phyloP scores from a whole-genome alignment of 192 early-diverging fungal genomes.

The Funneliformis geosporum region DNA sequence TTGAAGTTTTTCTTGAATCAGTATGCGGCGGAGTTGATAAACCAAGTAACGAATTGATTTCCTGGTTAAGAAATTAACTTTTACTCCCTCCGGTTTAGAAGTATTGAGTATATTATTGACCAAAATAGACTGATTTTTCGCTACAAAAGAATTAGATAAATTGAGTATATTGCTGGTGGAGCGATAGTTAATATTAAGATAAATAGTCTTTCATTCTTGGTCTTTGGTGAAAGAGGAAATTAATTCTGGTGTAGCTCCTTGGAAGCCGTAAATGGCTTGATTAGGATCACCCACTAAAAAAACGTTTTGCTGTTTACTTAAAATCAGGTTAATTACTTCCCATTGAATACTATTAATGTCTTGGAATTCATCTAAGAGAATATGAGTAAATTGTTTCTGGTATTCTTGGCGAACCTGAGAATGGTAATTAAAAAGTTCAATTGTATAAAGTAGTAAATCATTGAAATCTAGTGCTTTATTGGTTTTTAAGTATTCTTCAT shows the following conservation, averaged over 20 bases:
- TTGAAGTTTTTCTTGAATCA: background rate
- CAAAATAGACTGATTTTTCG: conserved; percentile 21
- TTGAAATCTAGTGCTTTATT: too few species aligned
- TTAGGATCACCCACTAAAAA: conserved; percentile 24
- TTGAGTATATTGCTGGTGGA: conserved; percentile 11
- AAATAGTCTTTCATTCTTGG: conserved; percentile 21
- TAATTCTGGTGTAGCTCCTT: conserved; percentile 20
- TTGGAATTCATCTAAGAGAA: conserved; percentile 20
- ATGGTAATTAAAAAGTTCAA: too few species aligned
- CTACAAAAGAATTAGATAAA: conserved; percentile 23
- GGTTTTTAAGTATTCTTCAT: too few species aligned
- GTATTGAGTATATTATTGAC: conserved; percentile 4
- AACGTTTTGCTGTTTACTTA: conserved; percentile 6
- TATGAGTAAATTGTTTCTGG: too few species aligned
- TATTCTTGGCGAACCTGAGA: too few species aligned
- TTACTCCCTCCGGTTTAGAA: conserved; percentile 17
- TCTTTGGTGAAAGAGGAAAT: conserved; percentile 20
- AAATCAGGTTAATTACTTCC: conserved; percentile 23
- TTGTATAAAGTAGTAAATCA: too few species aligned
- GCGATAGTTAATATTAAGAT: conserved; percentile 22
- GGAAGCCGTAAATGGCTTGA: conserved; percentile 26
- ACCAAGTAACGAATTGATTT: background rate
- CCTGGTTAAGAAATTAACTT: background rate
- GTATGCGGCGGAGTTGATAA: background rate
- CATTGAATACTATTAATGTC: conserved; percentile 18